Conservation (phyloP, 176 grass and related monocot species). For the Avena eriantha region DNA sequence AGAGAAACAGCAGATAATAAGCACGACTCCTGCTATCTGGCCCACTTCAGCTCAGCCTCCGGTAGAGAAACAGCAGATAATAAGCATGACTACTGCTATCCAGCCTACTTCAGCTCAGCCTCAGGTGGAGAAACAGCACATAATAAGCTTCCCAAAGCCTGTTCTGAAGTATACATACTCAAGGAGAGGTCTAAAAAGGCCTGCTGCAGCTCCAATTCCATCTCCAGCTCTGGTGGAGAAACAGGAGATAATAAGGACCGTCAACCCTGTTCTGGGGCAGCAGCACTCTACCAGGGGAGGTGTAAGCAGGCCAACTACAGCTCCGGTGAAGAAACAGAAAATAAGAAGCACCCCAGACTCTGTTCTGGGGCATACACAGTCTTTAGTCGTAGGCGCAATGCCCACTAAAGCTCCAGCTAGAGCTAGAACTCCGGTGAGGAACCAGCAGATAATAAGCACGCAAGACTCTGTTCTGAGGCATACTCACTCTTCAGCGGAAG, state of each 20-base stretch:
- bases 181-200: not conserved
- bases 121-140: not conserved
- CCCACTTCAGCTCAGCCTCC: not conserved
- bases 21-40: not conserved
- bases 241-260: constrained; percentile 11
- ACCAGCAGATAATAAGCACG: constrained; percentile 26
- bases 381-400: not conserved
- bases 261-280: not conserved
- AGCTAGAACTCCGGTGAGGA: constrained; percentile 11
- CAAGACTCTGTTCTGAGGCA: constrained; percentile 33
- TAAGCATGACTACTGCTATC: not conserved
- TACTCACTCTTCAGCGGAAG: not conserved
- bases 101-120: not conserved
- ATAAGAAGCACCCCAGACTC: constrained; percentile 41
- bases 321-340: constrained; percentile 21
- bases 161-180: constrained; percentile 29
- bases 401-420: constrained; percentile 7
- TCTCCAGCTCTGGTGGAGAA: not conserved
- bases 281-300: not conserved
- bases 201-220: not conserved
- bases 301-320: constrained; percentile 23
- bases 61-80: not conserved
- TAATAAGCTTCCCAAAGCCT: constrained; percentile 7
- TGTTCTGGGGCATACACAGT: constrained; percentile 22
- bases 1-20: not conserved